These are phyloP conservation scores for Pythium coloratum DNA, from an alignment of 352 stramenopile genomes.

Conservation along the genomic window DNA sequence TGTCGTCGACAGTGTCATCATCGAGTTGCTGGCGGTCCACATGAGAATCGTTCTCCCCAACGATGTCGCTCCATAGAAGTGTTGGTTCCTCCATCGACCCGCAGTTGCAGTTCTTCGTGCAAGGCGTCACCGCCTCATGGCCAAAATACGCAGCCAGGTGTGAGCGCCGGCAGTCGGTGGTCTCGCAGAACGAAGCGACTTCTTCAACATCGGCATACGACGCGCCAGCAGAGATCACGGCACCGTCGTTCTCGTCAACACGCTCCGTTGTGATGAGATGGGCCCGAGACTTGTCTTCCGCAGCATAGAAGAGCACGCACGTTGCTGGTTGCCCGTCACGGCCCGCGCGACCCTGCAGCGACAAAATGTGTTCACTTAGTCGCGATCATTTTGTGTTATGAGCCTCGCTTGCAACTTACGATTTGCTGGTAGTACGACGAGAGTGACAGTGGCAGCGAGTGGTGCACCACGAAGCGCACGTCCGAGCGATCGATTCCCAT, in stretches of 20 bases:
- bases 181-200: conserved; percentile 58
- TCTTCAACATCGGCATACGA: conserved; percentile 50
- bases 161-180: conserved; percentile 48
- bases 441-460: conserved; percentile 66
- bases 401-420: conserved; percentile 30
- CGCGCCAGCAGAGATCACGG: conserved; percentile 34
- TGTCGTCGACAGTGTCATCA: not conserved
- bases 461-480: conserved; percentile 74
- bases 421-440: conserved; percentile 79
- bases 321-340: conserved; percentile 52
- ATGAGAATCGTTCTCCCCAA: not conserved
- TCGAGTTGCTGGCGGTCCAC: not conserved
- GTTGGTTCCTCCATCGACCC: conserved; percentile 19
- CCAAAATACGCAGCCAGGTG: conserved; percentile 57
- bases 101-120: conserved; percentile 59
- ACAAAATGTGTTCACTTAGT: not conserved
- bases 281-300: conserved; percentile 55
- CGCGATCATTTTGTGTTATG: not conserved
- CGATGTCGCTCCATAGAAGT: conserved; percentile 17
- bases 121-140: not conserved
- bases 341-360: conserved; percentile 55
- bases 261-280: conserved; percentile 45
- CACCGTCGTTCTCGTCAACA: conserved; percentile 20
- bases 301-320: conserved; percentile 64
- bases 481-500: conserved; percentile 81